Evolutionary conservation across 1,284 basidiomycete species (phyloP).

Genomic region (Inonotus obliquus): DNA sequence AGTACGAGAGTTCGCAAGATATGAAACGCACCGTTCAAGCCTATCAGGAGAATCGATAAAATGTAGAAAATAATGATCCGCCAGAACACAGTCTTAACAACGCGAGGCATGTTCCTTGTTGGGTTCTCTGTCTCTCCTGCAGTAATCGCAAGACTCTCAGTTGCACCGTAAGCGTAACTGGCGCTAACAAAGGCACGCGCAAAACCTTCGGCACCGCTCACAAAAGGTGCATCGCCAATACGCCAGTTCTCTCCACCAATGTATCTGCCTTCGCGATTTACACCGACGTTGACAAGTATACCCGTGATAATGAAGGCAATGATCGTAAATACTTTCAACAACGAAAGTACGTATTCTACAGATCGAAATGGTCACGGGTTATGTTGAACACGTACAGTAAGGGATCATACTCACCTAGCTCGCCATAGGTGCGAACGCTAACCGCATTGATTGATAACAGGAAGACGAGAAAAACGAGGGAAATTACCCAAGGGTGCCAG

Average conservation of each 20-base stretch:
- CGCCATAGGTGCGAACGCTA: constrained; percentile 70
- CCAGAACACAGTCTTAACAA: constrained; percentile 79
- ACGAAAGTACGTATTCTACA: constrained; percentile 74
- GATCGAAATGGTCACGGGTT: neutral
- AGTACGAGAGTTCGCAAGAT: neutral
- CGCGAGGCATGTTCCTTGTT: constrained; percentile 67
- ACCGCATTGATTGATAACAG: constrained; percentile 60
- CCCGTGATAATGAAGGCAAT: constrained; percentile 67
- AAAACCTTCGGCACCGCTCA: constrained; percentile 71
- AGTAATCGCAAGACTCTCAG: constrained; percentile 73
- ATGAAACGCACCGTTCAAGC: constrained; percentile 54
- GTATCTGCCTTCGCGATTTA: constrained; percentile 53
- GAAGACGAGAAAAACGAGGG: constrained; percentile 64
- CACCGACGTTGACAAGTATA: constrained; percentile 65
- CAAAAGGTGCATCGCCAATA: constrained; percentile 70
- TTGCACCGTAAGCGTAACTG: constrained; percentile 77
- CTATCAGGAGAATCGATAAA: constrained; percentile 62
- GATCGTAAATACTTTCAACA: constrained; percentile 66
- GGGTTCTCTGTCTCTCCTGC: constrained; percentile 78
- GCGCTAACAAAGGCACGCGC: constrained; percentile 76
- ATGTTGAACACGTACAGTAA: neutral
- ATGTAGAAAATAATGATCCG: constrained; percentile 73
- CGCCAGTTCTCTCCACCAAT: constrained; percentile 65
- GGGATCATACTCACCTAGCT: constrained; percentile 48
- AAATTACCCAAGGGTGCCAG: constrained; percentile 62